Evolutionary conservation across 768 basidiomycete genomes (phyloP).

Genomic region (Mycena kentingensis): DNA sequence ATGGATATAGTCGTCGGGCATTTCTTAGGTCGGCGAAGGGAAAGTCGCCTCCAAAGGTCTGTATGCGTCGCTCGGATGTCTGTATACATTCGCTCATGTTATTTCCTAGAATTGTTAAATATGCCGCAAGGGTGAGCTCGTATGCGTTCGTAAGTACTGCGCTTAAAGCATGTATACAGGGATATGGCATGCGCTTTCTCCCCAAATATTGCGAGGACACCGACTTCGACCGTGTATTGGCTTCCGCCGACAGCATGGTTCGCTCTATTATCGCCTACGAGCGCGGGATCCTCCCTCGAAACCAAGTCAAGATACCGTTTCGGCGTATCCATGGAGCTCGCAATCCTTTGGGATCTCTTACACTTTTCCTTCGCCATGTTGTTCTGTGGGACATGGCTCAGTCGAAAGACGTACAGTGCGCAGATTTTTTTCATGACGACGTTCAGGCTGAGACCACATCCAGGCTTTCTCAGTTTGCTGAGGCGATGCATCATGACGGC

Average conservation of each 20-base stretch:
- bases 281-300: constrained; percentile 14
- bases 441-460: no score
- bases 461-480: no score
- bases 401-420: no score
- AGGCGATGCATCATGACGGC: no score
- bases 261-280: background rate
- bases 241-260: constrained; percentile 5
- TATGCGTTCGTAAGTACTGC: no score
- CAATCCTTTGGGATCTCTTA: constrained; percentile 15
- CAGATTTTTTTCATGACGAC: no score
- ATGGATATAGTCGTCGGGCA: constrained; percentile 24
- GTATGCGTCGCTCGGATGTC: background rate
- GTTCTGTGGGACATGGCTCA: constrained; percentile 20
- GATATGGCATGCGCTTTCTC: constrained; percentile 22
- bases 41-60: constrained; percentile 18
- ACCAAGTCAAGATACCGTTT: constrained; percentile 11
- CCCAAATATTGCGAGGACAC: no score
- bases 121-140: no score
- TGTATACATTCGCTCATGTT: background rate
- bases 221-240: constrained; percentile 12
- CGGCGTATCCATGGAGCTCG: no score
- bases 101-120: constrained; percentile 22
- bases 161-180: no score
- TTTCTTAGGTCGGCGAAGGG: constrained; percentile 10
- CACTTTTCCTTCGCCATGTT: constrained; percentile 23